A percentile compares a stretch with the other conserved stretches of the same genome.
Evolutionary conservation across 2,329 filamentous ascomycete genomes (phyloP).

Genomic region (Trichophyton schoenleinii): DNA sequence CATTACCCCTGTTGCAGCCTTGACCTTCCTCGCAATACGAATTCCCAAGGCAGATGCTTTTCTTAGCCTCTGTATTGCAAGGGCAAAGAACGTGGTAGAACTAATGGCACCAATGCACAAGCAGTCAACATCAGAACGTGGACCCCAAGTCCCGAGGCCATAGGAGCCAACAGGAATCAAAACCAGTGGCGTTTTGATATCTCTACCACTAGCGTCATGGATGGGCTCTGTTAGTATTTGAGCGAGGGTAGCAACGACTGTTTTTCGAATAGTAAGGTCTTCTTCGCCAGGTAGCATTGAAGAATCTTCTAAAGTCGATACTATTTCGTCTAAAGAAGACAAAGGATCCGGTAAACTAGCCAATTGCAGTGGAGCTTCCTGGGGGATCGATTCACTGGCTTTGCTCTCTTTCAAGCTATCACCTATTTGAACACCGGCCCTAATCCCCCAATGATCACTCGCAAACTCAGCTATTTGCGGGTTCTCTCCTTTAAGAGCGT

Average conservation of each 20-base stretch:
- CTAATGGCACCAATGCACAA: constrained; percentile 53
- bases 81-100: constrained; percentile 47
- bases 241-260: constrained; percentile 8
- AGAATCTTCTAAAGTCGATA: constrained; percentile 1
- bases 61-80: constrained; percentile 44
- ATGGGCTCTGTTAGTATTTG: constrained; percentile 15
- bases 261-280: constrained; percentile 3
- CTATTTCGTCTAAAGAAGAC: not conserved
- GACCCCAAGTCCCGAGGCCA: constrained; percentile 49
- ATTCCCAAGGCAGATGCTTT: constrained; percentile 36
- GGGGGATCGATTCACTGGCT: not conserved
- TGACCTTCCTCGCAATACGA: constrained; percentile 45
- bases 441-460: constrained; percentile 24
- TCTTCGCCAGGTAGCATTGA: constrained; percentile 7
- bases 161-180: constrained; percentile 55
- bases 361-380: not conserved
- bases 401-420: not conserved
- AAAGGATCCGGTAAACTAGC: not conserved
- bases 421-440: constrained; percentile 2
- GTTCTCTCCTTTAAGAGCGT: constrained; percentile 8
- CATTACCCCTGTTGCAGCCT: constrained; percentile 49
- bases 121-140: constrained; percentile 51
- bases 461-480: constrained; percentile 11
- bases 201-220: constrained; percentile 14
- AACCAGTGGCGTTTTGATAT: constrained; percentile 30